Evolutionary conservation across 352 stramenopile genomes (phyloP).

Genomic region (Pythium biforme): DNA sequence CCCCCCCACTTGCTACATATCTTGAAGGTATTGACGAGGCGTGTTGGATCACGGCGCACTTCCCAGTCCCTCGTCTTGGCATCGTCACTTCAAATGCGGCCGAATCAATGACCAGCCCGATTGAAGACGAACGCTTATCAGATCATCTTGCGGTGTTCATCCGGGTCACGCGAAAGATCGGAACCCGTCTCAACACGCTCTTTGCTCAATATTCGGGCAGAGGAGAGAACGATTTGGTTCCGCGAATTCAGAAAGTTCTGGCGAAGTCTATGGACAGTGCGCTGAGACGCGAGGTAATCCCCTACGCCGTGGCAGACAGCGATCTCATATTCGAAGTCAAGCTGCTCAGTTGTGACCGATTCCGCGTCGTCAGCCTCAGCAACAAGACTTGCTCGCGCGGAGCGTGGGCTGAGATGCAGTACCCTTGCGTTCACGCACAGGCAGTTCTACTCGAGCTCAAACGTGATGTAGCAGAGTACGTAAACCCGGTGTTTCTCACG

Average conservation of each 20-base stretch:
- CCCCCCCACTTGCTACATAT: neutral
- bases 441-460: neutral
- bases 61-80: neutral
- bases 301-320: neutral
- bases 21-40: neutral
- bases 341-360: neutral
- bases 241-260: neutral
- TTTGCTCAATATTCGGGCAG: neutral
- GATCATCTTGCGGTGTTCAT: neutral
- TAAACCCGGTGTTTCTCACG: neutral
- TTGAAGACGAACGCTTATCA: neutral
- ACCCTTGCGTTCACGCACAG: neutral
- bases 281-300: neutral
- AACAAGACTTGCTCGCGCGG: neutral
- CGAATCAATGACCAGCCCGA: neutral
- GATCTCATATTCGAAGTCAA: neutral
- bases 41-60: neutral
- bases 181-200: neutral
- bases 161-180: neutral
- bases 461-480: neutral
- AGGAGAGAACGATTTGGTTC: neutral
- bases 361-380: neutral
- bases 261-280: neutral
- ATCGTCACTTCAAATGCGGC: constrained; percentile 1
- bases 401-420: neutral